Percentiles rank a stretch among this genome's conserved stretches.
Evolutionary conservation across 441 rosid species (phyloP).

Genomic region (Populus trichocarpa): DNA sequence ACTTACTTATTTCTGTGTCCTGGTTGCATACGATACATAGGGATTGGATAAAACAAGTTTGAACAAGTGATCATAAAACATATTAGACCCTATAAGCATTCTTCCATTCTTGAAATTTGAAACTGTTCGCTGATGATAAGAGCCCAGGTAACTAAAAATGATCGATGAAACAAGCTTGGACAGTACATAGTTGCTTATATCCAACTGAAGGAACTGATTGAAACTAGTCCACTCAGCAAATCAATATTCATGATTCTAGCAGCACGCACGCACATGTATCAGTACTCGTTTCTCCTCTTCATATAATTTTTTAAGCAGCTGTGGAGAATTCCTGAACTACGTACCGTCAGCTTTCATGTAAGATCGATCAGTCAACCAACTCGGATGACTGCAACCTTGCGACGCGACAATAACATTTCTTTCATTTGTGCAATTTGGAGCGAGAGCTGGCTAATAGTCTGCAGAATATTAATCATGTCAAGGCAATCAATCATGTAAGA

Average conservation of each 20-base stretch:
- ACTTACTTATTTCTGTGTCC: neutral
- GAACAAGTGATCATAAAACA: neutral
- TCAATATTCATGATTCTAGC: neutral
- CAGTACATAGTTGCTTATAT: neutral
- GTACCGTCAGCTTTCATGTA: neutral
- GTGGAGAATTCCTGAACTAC: neutral
- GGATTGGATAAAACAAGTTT: neutral
- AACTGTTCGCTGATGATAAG: neutral
- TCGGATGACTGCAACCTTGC: slow-evolving; percentile 52
- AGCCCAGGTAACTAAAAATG: neutral
- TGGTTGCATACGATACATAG: neutral
- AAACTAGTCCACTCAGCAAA: slow-evolving; percentile 1
- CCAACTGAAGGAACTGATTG: neutral
- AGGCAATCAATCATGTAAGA: neutral
- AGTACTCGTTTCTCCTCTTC: neutral
- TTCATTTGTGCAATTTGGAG: slow-evolving; percentile 51
- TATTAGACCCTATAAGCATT: neutral
- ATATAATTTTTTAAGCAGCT: neutral
- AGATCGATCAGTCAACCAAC: slow-evolving; percentile 25
- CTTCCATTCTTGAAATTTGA: neutral
- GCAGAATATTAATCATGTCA: slow-evolving; percentile 17
- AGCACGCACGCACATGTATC: neutral
- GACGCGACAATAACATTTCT: slow-evolving; percentile 38
- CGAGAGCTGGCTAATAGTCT: slow-evolving; percentile 53
- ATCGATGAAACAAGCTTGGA: neutral